phyloP scores from a whole-genome alignment of 345 rosid genomes.

The Salix brachista region DNA sequence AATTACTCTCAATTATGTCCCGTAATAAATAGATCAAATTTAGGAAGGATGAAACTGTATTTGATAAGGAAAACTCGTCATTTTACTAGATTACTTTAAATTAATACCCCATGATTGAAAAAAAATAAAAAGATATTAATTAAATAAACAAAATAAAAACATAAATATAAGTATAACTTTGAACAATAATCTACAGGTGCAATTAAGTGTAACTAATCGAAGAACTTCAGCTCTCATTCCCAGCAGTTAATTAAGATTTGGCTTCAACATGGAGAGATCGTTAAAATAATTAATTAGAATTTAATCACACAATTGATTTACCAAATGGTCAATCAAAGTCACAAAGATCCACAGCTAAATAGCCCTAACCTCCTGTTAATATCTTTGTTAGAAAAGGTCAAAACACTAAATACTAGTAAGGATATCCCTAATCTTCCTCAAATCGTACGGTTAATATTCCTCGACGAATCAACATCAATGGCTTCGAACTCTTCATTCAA shows the following conservation, averaged over 20 bases:
- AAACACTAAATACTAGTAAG: neutral
- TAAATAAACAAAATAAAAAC: too few species aligned
- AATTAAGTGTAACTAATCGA: too few species aligned
- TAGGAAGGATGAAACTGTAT: too few species aligned
- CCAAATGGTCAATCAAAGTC: neutral
- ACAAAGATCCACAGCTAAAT: neutral
- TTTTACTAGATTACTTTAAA: too few species aligned
- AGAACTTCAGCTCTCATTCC: neutral
- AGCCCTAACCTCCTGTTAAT: neutral
- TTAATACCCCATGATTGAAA: too few species aligned
- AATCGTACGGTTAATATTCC: slow-evolving; percentile 26
- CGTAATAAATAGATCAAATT: too few species aligned
- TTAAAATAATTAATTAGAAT: neutral
- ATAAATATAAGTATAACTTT: too few species aligned
- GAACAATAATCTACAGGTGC: too few species aligned
- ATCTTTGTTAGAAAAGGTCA: slow-evolving; percentile 17
- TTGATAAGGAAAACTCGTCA: too few species aligned
- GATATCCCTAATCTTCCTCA: slow-evolving; percentile 2
- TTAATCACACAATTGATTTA: neutral
- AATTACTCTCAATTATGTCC: too few species aligned
- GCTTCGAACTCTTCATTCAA: neutral
- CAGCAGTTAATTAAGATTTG: neutral
- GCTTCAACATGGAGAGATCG: neutral
- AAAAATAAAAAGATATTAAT: too few species aligned
- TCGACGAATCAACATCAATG: slow-evolving; percentile 3